Base-by-base conservation (phyloP, 23 red algal species). In the Rhodosorus marinus region DNA sequence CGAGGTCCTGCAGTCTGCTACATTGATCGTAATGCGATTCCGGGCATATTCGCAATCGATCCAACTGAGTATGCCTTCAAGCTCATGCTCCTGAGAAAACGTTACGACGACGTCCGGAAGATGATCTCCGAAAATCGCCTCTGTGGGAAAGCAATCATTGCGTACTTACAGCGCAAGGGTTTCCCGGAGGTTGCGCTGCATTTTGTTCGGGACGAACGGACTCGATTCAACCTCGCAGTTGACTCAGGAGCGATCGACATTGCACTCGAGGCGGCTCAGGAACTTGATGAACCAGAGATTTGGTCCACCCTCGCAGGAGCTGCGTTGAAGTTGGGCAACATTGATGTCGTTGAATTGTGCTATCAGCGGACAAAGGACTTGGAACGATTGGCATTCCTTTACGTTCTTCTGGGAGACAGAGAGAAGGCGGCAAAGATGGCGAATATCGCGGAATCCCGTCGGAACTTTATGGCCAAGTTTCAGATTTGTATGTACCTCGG, bases 11-110 rank as follows among this genome's bases (percentile, higher is more conserved):
- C 90, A 4, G 65, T 98, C 27, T 68, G 67, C 55, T 79, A 82
- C 53, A 26, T 98, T 17, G 79, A 98, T 46, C 80, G 90, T 3
- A 74, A 84, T 48, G 90, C 64, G 1, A 75, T 42, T 23, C 90
- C 90, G 2, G 77, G 79, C 3, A 72, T 82, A 31, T 35, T 85
- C 8, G 64, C 79, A 19, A 81, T 98, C 46, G 90, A 98, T 51
- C 90, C 90, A 15, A 80, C 90, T 11, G 90, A 98, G 49, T 98
- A 80, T 51, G 72, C 90, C 7, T 98, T 98, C 58, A 98, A 98
- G 42, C 60, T 98, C 28, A 51, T 98, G 46, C 64, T 98, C 8
- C 66, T 83, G 14, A 59, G 90, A 7, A 78, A 85, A 48, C 67
- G 72, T 24, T 98, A 98, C 56, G 90, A 98, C 58, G 77, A 79